Percentiles rank a stretch among this genome's conserved stretches.
Conservation (phyloP, 2,329 filamentous ascomycete genomes). For the Pseudocercospora macadamiae region DNA sequence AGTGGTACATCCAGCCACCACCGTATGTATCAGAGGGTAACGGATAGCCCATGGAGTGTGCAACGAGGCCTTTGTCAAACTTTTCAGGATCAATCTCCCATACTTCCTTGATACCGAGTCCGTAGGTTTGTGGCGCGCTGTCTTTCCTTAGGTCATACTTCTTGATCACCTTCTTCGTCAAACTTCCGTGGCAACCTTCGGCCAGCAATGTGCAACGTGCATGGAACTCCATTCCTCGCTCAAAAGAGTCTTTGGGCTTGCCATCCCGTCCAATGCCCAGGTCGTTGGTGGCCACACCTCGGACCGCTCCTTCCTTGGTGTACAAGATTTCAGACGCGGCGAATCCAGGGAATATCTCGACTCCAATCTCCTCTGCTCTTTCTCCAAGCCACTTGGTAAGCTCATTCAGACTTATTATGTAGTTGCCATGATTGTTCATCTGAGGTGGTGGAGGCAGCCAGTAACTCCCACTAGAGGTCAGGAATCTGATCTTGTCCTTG, state of each 20-base stretch:
- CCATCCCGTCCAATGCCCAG: slow-evolving; percentile 81
- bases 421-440: slow-evolving; percentile 98
- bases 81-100: slow-evolving; percentile 96
- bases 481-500: slow-evolving; percentile 86
- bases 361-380: slow-evolving; percentile 91
- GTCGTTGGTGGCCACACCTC: slow-evolving; percentile 95
- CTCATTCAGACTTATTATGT: slow-evolving; percentile 94
- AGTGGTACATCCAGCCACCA: slow-evolving; percentile 99
- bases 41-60: slow-evolving; percentile 92
- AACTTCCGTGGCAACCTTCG: slow-evolving; percentile 92
- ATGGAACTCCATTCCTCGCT: slow-evolving; percentile 98
- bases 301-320: slow-evolving; percentile 80
- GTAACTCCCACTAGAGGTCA: slow-evolving; percentile 78
- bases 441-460: slow-evolving; percentile 88
- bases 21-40: slow-evolving; percentile 88
- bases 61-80: slow-evolving; percentile 82
- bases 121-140: slow-evolving; percentile 93
- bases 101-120: slow-evolving; percentile 90
- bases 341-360: slow-evolving; percentile 93
- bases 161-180: slow-evolving; percentile 92
- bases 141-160: slow-evolving; percentile 89
- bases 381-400: slow-evolving; percentile 95
- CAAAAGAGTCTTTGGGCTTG: slow-evolving; percentile 85
- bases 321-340: slow-evolving; percentile 93
- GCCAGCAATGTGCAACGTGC: slow-evolving; percentile 87